Percentiles rank a stretch among this genome's conserved stretches.
Evolutionary conservation across 805 yeast species (phyloP).

Genomic region (Suhomyces prunicola): DNA sequence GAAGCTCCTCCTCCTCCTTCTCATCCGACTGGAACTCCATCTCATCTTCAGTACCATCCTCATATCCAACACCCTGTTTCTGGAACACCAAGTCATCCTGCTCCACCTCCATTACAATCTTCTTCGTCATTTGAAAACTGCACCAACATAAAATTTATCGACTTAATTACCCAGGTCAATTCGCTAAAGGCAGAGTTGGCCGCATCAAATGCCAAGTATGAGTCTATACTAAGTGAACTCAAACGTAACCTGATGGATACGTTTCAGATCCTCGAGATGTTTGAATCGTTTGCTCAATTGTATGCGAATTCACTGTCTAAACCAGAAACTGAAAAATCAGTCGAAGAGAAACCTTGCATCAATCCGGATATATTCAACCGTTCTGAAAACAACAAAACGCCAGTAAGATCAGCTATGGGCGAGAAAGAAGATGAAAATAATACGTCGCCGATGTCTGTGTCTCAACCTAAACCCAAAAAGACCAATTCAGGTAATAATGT

Average conservation of each 20-base stretch:
- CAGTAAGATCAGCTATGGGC: slow-evolving; percentile 11
- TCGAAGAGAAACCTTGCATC: slow-evolving; percentile 6
- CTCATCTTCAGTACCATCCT: neutral
- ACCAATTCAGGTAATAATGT: neutral
- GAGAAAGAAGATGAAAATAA: slow-evolving; percentile 10
- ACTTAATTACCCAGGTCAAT: slow-evolving; percentile 36
- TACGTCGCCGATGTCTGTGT: slow-evolving; percentile 14
- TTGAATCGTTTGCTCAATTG: slow-evolving; percentile 24
- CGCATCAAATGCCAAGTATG: slow-evolving; percentile 44
- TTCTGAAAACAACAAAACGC: slow-evolving; percentile 26
- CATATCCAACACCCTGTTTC: neutral
- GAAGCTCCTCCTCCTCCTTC: neutral
- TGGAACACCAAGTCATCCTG: neutral
- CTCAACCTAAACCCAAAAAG: slow-evolving; percentile 1
- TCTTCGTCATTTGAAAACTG: slow-evolving; percentile 17
- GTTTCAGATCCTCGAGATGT: slow-evolving; percentile 48
- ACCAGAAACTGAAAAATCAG: neutral
- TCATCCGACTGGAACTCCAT: neutral
- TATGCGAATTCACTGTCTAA: neutral
- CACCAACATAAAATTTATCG: slow-evolving; percentile 26
- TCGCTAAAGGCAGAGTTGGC: slow-evolving; percentile 42
- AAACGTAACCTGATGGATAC: slow-evolving; percentile 51
- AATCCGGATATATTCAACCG: slow-evolving; percentile 12
- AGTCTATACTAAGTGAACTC: slow-evolving; percentile 46
- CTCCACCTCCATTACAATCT: slow-evolving; percentile 9